Conservation (phyloP, 768 basidiomycete genomes). For the Leccinum pellstonianum region DNA sequence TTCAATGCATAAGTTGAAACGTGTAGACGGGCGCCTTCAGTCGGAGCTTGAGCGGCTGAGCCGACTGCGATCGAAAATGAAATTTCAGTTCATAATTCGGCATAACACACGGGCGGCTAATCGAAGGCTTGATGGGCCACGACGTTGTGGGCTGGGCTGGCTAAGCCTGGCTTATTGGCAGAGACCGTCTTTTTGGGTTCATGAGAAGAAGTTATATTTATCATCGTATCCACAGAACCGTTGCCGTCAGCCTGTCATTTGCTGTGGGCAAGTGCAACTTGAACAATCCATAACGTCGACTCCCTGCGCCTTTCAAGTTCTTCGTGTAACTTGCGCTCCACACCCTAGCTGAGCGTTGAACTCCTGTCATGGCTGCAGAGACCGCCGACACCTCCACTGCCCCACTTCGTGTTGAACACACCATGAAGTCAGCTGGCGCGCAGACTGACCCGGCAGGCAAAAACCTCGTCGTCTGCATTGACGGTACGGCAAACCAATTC, state of each 20-base stretch:
- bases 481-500: not conserved
- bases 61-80: too few relatives aligned
- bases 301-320: not conserved
- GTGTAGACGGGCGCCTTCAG: too few relatives aligned
- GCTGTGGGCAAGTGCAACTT: not conserved
- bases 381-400: not conserved
- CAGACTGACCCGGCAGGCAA: not conserved
- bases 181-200: not conserved
- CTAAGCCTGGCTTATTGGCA: not conserved
- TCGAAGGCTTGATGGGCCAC: not conserved
- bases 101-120: too few relatives aligned
- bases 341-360: not conserved
- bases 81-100: too few relatives aligned
- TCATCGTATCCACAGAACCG: not conserved
- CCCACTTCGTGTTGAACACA: not conserved
- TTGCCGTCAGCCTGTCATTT: not conserved
- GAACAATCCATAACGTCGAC: not conserved
- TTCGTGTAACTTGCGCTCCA: not conserved
- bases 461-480: conserved; percentile 14
- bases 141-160: not conserved
- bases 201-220: not conserved
- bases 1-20: too few relatives aligned
- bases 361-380: not conserved
- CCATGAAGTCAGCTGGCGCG: not conserved
- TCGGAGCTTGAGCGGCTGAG: not conserved